A percentile compares a stretch with the other conserved stretches of the same genome.
Evolutionary conservation across 1,284 basidiomycete species (phyloP).

Genomic region (Phellopilus nigrolimitatus): DNA sequence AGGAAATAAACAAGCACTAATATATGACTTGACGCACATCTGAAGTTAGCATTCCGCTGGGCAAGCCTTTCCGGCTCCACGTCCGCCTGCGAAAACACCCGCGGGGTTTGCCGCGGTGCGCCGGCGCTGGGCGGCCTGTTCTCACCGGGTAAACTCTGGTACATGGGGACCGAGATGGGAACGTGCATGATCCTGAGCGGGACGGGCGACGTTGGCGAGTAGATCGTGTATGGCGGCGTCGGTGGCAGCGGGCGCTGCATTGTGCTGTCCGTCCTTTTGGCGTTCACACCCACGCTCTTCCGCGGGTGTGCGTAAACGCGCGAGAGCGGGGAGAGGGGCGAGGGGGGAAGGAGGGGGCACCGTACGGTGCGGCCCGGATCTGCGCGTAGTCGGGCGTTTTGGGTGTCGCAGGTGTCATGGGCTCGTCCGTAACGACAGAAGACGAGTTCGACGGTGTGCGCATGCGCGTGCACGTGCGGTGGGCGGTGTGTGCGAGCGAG

Average conservation of each 20-base stretch:
- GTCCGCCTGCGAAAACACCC: constrained; percentile 1
- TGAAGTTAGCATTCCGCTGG: constrained; percentile 6
- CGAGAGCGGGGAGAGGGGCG: constrained; percentile 4
- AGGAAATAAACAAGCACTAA: neutral
- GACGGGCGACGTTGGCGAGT: constrained; percentile 8
- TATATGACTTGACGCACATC: constrained; percentile 12
- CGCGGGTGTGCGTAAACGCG: no score
- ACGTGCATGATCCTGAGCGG: constrained; percentile 15
- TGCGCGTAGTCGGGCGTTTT: neutral
- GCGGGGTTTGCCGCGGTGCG: neutral
- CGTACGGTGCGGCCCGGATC: neutral
- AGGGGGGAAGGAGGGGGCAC: neutral
- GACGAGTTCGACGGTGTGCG: constrained; percentile 11
- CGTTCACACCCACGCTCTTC: no score
- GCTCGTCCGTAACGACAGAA: neutral
- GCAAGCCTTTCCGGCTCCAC: neutral
- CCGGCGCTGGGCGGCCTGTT: neutral
- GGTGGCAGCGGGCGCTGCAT: neutral
- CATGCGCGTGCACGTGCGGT: no score
- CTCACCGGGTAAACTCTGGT: neutral
- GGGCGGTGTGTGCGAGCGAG: neutral
- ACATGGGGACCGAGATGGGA: constrained; percentile 14
- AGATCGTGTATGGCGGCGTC: constrained; percentile 7
- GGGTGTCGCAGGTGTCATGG: constrained; percentile 6
- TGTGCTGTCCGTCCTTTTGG: neutral